Percentiles rank a stretch among this genome's conserved stretches.
Evolutionary conservation across 352 stramenopile species (phyloP).

Genomic region (Globisporangium perplexum): DNA sequence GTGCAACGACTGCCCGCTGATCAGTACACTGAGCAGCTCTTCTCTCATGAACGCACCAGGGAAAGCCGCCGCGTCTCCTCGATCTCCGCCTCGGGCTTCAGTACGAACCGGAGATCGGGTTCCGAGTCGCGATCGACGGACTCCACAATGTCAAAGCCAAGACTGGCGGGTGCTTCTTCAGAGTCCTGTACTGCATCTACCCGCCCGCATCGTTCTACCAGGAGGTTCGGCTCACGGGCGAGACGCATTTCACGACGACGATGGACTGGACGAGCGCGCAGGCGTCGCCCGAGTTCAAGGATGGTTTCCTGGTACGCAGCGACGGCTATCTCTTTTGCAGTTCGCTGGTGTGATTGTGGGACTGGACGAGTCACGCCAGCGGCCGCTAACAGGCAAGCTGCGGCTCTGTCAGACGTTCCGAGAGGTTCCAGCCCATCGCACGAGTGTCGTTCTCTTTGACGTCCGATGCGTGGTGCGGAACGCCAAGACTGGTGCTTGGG

Average conservation of each 20-base stretch:
- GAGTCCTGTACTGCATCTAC: conserved; percentile 44
- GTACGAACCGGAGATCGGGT: conserved; percentile 56
- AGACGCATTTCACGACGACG: conserved; percentile 54
- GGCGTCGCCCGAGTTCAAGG: conserved; percentile 44
- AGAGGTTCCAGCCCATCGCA: conserved; percentile 20
- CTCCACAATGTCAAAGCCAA: conserved; percentile 66
- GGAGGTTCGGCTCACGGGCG: conserved; percentile 36
- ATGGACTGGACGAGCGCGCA: conserved; percentile 57
- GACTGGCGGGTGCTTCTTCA: conserved; percentile 30
- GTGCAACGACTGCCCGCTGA: neutral
- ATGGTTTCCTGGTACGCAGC: conserved; percentile 43
- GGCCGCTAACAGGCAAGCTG: neutral
- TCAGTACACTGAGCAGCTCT: neutral
- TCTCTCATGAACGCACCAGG: conserved; percentile 2
- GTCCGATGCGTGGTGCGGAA: conserved; percentile 38
- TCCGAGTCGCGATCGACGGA: conserved; percentile 58
- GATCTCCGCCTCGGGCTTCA: conserved; percentile 36
- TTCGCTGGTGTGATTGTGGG: neutral
- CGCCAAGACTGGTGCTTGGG: conserved; percentile 35
- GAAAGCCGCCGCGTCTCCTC: conserved; percentile 40
- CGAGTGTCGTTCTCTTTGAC: conserved; percentile 46
- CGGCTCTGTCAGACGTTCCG: conserved; percentile 35
- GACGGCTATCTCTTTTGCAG: neutral
- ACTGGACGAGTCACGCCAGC: neutral
- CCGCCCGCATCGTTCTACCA: conserved; percentile 67